Percentiles rank a stretch among this genome's conserved stretches.
These are phyloP conservation scores for Piper longum DNA, from an alignment of 164 flowering plant genomes.

Conservation along the genomic window DNA sequence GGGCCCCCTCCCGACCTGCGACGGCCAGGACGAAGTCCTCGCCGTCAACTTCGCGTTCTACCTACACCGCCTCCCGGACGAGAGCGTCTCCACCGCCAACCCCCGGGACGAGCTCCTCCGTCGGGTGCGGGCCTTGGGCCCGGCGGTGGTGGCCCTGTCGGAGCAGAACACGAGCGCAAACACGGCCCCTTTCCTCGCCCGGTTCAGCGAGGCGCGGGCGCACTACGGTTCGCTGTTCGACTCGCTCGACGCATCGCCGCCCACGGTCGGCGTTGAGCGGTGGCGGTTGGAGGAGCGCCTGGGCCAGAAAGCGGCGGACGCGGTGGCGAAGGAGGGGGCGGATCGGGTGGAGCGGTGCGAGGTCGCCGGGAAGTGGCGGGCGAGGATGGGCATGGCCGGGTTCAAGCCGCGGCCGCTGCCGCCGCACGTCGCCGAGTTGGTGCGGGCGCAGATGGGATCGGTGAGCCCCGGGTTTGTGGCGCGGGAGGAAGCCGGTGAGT, in stretches of 20 bases:
- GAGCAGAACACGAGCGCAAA: constrained; percentile 81
- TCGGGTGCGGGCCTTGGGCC: constrained; percentile 46
- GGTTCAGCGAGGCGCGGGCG: constrained; percentile 39
- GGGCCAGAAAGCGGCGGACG: constrained; percentile 43
- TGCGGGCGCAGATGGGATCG: constrained; percentile 25
- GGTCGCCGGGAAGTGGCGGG: constrained; percentile 91
- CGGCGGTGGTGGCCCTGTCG: constrained; percentile 53
- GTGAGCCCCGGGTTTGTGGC: constrained; percentile 43
- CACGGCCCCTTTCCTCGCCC: constrained; percentile 56
- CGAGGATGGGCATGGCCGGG: constrained; percentile 94
- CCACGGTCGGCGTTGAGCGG: constrained; percentile 28
- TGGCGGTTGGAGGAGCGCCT: constrained; percentile 47
- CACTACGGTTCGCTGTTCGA: constrained; percentile 61
- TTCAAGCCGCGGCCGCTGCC: constrained; percentile 37
- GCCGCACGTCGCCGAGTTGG: constrained; percentile 31
- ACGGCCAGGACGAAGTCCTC: constrained; percentile 40
- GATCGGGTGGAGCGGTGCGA: constrained; percentile 85
- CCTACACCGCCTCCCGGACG: constrained; percentile 56
- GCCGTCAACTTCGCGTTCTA: constrained; percentile 74
- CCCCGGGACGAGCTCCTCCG: constrained; percentile 73
- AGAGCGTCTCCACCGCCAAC: constrained; percentile 84
- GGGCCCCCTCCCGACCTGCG: constrained; percentile 28
- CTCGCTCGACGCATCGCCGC: constrained; percentile 44
- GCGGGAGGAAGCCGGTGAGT: constrained; percentile 60
- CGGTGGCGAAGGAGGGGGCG: constrained; percentile 74